Evolutionary conservation across 2,329 filamentous ascomycete genomes (phyloP).

Genomic region (Didymella keratinophila): DNA sequence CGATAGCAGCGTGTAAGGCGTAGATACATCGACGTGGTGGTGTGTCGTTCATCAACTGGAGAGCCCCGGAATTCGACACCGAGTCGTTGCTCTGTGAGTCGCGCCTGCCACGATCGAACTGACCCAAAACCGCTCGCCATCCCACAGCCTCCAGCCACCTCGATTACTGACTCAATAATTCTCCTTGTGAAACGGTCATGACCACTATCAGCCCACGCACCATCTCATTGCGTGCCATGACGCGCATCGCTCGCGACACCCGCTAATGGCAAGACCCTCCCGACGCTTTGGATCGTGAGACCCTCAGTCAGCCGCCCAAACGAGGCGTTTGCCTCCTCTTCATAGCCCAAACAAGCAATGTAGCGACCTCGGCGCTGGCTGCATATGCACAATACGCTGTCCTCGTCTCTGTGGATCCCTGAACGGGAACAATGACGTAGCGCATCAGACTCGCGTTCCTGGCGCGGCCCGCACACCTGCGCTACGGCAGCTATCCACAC

Average conservation of each 20-base stretch:
- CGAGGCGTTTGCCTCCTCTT: not conserved
- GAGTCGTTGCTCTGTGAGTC: not conserved
- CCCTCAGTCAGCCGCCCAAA: not conserved
- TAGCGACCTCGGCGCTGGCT: conserved; percentile 5
- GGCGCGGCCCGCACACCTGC: conserved; percentile 31
- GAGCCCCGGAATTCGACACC: not conserved
- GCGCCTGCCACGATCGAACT: not conserved
- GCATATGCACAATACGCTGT: conserved; percentile 19
- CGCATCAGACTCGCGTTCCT: conserved; percentile 39
- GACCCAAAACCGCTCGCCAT: conserved; percentile 1
- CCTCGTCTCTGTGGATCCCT: conserved; percentile 8
- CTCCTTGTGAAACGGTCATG: not conserved
- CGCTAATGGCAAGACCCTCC: not conserved
- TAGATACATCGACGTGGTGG: not conserved
- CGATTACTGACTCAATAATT: conserved; percentile 6
- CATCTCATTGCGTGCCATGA: not conserved
- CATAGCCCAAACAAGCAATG: conserved; percentile 14
- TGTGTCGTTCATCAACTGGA: not conserved
- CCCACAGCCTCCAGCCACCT: conserved; percentile 7
- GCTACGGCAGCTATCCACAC: conserved; percentile 34
- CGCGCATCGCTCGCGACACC: not conserved
- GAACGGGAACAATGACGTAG: conserved; percentile 13
- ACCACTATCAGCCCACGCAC: not conserved
- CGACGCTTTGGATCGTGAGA: not conserved
- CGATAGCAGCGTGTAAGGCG: not conserved